Evolutionary conservation across 192 early-diverging fungal species (phyloP).

Genomic region (Coemansia sp.): DNA sequence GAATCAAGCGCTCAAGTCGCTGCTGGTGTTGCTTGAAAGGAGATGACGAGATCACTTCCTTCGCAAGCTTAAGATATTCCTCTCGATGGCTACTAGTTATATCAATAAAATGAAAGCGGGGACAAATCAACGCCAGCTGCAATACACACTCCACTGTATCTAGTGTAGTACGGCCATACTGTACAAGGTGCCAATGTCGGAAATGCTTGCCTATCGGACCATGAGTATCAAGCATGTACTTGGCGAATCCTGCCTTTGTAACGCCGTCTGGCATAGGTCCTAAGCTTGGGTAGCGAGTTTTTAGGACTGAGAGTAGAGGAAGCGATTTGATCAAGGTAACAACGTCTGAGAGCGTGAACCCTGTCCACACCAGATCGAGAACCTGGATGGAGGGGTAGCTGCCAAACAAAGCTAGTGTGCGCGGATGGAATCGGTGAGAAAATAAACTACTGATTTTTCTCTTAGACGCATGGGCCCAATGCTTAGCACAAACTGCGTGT

Average conservation of each 20-base stretch:
- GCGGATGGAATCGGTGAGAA: no score
- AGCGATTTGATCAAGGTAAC: no score
- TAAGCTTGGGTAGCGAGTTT: no score
- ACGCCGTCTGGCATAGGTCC: no score
- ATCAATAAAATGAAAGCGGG: neutral
- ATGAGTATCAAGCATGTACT: neutral
- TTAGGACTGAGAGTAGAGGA: no score
- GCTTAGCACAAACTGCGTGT: no score
- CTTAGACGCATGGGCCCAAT: no score
- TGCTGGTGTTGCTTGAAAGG: neutral
- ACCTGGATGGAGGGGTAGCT: no score
- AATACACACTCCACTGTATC: neutral
- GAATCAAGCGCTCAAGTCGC: neutral
- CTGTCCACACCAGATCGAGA: no score
- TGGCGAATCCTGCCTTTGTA: neutral
- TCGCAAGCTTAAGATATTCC: neutral
- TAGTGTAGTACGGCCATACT: neutral
- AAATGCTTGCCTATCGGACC: neutral
- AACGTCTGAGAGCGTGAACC: no score
- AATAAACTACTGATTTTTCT: no score
- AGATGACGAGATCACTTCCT: neutral
- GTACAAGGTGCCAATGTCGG: neutral
- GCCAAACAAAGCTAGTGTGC: no score
- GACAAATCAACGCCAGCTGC: neutral
- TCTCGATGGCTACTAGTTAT: neutral